Evolutionary conservation across 176 grass and related monocot species (phyloP).

Genomic region (Stipa capillata): DNA sequence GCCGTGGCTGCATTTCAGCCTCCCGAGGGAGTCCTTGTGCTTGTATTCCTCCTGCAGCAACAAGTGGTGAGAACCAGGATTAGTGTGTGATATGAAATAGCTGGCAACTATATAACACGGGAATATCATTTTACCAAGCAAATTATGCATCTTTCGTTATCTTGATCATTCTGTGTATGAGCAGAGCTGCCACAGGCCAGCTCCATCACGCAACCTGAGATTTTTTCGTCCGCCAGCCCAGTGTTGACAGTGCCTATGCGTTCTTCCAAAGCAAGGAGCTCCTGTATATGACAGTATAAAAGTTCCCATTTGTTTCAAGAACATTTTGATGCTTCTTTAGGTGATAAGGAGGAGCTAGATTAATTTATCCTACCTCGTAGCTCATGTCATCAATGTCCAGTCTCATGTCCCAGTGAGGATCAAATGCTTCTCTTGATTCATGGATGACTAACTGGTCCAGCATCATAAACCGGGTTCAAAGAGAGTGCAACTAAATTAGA

Average conservation of each 20-base stretch:
- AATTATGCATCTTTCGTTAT: constrained; percentile 53
- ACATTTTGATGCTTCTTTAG: neutral
- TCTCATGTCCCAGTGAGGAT: constrained; percentile 85
- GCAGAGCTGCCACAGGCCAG: constrained; percentile 19
- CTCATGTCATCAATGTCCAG: constrained; percentile 96
- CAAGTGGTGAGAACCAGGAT: neutral
- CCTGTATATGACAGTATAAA: constrained; percentile 35
- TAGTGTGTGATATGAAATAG: neutral
- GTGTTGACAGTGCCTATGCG: constrained; percentile 68
- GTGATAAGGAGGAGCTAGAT: neutral
- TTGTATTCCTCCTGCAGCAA: constrained; percentile 70
- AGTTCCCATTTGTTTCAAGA: neutral
- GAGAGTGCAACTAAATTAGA: constrained; percentile 1
- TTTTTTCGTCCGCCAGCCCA: constrained; percentile 57
- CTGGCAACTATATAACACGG: neutral
- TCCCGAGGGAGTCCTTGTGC: constrained; percentile 35
- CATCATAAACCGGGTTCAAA: constrained; percentile 62
- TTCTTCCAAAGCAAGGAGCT: constrained; percentile 84
- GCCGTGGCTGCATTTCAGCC: constrained; percentile 59
- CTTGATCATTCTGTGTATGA: constrained; percentile 13
- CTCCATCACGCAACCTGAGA: constrained; percentile 59
- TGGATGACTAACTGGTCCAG: constrained; percentile 42
- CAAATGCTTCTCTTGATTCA: constrained; percentile 45
- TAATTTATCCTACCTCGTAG: constrained; percentile 59
- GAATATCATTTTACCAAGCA: constrained; percentile 55